phyloP scores from a whole-genome alignment of 164 flowering plant genomes.

The Annona squamosa region DNA sequence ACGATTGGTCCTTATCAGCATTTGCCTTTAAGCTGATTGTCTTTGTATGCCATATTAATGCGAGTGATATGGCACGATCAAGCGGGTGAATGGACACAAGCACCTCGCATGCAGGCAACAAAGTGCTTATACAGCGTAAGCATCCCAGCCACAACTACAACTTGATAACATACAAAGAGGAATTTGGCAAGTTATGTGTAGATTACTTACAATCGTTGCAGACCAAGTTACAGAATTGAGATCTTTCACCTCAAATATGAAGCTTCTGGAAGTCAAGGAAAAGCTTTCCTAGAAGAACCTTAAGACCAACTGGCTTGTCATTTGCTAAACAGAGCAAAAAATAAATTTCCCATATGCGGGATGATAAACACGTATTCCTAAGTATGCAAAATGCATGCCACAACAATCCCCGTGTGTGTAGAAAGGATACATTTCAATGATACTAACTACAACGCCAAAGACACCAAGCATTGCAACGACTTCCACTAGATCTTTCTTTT shows the following conservation, averaged over 20 bases:
- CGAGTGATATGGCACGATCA: background rate
- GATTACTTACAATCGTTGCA: conserved; percentile 48
- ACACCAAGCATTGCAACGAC: conserved; percentile 62
- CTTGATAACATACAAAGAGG: background rate
- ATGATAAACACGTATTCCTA: too few species aligned
- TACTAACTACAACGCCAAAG: conserved; percentile 54
- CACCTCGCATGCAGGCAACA: background rate
- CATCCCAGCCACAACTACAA: background rate
- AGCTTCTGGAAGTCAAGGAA: conserved; percentile 39
- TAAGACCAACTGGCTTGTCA: background rate
- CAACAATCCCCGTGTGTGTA: background rate
- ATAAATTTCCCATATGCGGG: too few species aligned
- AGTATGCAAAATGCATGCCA: too few species aligned
- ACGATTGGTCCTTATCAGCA: too few species aligned
- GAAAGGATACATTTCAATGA: conserved; percentile 70
- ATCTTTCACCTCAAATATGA: conserved; percentile 39
- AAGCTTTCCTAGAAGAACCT: background rate
- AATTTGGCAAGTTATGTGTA: background rate
- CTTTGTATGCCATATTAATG: too few species aligned
- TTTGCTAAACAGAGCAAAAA: background rate
- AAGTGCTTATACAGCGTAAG: background rate
- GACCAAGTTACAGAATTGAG: conserved; percentile 55
- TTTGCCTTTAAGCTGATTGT: too few species aligned
- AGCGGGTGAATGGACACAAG: background rate
- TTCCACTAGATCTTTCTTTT: conserved; percentile 69